These are phyloP conservation scores for Malbranchea zuffiana DNA, from an alignment of 2,329 filamentous ascomycete genomes.

Conservation along the genomic window DNA sequence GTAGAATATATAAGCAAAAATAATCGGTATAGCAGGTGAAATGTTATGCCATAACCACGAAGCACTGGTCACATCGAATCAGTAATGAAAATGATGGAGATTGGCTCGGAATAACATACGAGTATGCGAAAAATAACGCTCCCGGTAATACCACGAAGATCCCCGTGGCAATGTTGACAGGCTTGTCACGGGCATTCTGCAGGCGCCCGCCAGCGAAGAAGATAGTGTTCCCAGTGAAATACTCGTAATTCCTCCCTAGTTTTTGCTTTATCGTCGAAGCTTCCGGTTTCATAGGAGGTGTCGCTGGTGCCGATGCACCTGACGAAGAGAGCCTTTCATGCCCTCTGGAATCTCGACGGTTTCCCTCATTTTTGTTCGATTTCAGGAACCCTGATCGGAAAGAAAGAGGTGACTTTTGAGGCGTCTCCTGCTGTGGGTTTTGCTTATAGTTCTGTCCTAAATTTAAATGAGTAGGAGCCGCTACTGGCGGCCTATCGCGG, in stretches of 20 bases:
- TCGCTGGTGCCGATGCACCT: conserved; percentile 60
- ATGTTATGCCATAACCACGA: conserved; percentile 77
- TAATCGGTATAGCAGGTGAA: conserved; percentile 76
- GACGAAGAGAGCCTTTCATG: conserved; percentile 72
- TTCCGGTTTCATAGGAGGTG: conserved; percentile 40
- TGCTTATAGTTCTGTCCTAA: conserved; percentile 50
- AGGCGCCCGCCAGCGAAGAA: conserved; percentile 79
- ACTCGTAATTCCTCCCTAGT: conserved; percentile 70
- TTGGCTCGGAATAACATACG: conserved; percentile 37
- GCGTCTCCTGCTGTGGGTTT: conserved; percentile 44
- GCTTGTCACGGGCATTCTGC: conserved; percentile 77
- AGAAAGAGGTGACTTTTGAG: conserved; percentile 61
- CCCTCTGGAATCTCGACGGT: conserved; percentile 50
- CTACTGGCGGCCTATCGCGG: conserved; percentile 42
- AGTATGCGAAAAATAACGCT: conserved; percentile 74
- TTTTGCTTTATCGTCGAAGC: conserved; percentile 24
- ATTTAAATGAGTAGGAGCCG: conserved; percentile 40
- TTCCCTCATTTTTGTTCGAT: conserved; percentile 42
- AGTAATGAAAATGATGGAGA: not conserved
- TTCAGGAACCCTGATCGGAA: conserved; percentile 64
- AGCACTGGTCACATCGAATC: conserved; percentile 38
- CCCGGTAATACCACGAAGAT: conserved; percentile 68
- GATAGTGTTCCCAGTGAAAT: conserved; percentile 85
- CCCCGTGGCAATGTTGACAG: conserved; percentile 80
- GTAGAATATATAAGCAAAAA: conserved; percentile 85